These are phyloP conservation scores for Brassica incana DNA, from an alignment of 345 rosid species.

Conservation along the genomic window DNA sequence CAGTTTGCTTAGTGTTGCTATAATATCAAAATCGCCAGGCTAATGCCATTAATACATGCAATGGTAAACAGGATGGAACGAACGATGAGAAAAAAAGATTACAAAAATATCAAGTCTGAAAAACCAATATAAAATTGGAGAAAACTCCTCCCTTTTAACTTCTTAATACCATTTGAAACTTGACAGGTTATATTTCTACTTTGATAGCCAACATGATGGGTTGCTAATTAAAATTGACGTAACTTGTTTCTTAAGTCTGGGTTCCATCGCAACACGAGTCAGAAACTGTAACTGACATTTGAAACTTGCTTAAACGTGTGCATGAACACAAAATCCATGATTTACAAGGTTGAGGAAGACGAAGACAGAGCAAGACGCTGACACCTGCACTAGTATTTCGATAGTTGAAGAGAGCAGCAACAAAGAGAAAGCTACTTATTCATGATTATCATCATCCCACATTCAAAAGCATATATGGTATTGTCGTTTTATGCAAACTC, in stretches of 20 bases:
- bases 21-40: background rate
- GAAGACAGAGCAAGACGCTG: background rate
- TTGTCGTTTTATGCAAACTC: background rate
- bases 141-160: background rate
- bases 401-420: background rate
- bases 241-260: too few species aligned
- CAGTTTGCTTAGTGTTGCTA: background rate
- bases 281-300: background rate
- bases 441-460: background rate
- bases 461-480: background rate
- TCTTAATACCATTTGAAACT: background rate
- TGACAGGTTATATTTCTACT: background rate
- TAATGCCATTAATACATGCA: background rate
- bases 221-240: too few species aligned
- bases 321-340: background rate
- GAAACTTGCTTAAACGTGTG: background rate
- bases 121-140: background rate
- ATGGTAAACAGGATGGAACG: background rate
- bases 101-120: background rate
- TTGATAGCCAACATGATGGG: background rate
- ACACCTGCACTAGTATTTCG: background rate
- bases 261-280: background rate
- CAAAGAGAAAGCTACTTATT: background rate
- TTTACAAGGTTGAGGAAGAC: background rate
- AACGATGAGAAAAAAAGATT: background rate